These are phyloP conservation scores for Quercus glauca DNA, from an alignment of 306 rosid species.

Conservation along the genomic window DNA sequence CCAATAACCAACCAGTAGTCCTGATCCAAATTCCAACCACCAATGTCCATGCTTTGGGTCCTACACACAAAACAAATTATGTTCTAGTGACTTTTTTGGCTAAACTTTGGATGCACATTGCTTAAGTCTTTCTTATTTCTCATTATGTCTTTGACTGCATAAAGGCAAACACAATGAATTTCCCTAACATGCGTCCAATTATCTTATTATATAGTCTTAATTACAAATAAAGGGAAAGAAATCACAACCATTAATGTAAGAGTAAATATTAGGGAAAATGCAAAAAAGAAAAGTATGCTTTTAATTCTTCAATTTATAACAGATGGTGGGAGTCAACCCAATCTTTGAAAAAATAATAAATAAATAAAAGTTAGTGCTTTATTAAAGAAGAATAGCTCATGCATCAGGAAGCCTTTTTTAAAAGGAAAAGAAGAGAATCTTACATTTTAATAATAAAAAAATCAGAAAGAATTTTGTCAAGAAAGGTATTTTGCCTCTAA, in stretches of 20 bases:
- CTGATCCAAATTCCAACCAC: slow-evolving; percentile 92
- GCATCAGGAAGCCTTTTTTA: slow-evolving; percentile 30
- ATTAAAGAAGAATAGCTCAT: slow-evolving; percentile 24
- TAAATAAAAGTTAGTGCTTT: slow-evolving; percentile 26
- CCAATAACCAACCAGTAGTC: slow-evolving; percentile 93
- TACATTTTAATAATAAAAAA: slow-evolving; percentile 33
- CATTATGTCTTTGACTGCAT: slow-evolving; percentile 9
- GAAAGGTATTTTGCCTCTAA: slow-evolving; percentile 18
- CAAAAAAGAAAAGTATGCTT: slow-evolving; percentile 7
- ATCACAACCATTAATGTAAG: neutral
- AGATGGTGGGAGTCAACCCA: slow-evolving; percentile 29
- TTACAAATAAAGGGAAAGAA: neutral
- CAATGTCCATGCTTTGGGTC: slow-evolving; percentile 98
- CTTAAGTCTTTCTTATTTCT: neutral
- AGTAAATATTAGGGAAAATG: neutral
- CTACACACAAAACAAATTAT: slow-evolving; percentile 29
- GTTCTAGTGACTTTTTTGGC: slow-evolving; percentile 1
- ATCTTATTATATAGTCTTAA: slow-evolving; percentile 4
- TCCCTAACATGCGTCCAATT: slow-evolving; percentile 15
- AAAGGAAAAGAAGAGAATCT: slow-evolving; percentile 46
- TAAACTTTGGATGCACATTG: neutral
- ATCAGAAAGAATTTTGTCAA: slow-evolving; percentile 19
- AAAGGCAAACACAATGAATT: slow-evolving; percentile 19
- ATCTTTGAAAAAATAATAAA: neutral
- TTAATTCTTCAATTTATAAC: slow-evolving; percentile 6